Evolutionary conservation across 371 early-diverging fungal species (phyloP).

Genomic region (Gilbertella persicaria): DNA sequence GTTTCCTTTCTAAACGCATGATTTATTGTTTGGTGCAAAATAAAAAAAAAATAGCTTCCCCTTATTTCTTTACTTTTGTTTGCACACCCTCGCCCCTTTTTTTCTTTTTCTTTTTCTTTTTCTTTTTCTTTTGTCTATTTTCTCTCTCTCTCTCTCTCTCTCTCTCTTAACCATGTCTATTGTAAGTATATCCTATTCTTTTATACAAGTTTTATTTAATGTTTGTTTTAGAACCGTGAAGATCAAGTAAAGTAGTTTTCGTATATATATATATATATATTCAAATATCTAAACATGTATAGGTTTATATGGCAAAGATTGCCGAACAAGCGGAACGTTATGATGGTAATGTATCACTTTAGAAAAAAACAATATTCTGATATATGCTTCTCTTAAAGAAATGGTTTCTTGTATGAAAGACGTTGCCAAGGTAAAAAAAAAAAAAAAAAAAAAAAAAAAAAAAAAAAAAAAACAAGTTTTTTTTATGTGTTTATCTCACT

Average conservation of each 20-base stretch:
- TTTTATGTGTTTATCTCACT: not conserved
- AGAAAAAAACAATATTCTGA: not conserved
- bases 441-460: too few relatives aligned
- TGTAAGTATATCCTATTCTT: constrained; percentile 5
- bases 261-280: too few relatives aligned
- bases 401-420: constrained; percentile 96
- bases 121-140: constrained; percentile 5
- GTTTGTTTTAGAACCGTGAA: constrained; percentile 41
- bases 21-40: not conserved
- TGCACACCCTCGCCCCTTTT: constrained; percentile 3
- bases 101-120: constrained; percentile 1
- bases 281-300: too few relatives aligned
- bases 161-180: constrained; percentile 10
- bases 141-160: not conserved
- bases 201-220: too few relatives aligned
- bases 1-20: too few relatives aligned
- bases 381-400: too few relatives aligned
- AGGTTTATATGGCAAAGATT: constrained; percentile 93
- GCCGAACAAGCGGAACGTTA: constrained; percentile 99
- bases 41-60: too few relatives aligned
- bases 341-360: constrained; percentile 54
- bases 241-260: constrained; percentile 39
- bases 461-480: too few relatives aligned
- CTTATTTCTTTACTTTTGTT: too few relatives aligned
- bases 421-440: constrained; percentile 66